These are phyloP conservation scores for Boletus tylopilopsis DNA, from an alignment of 768 basidiomycete species.

Conservation along the genomic window DNA sequence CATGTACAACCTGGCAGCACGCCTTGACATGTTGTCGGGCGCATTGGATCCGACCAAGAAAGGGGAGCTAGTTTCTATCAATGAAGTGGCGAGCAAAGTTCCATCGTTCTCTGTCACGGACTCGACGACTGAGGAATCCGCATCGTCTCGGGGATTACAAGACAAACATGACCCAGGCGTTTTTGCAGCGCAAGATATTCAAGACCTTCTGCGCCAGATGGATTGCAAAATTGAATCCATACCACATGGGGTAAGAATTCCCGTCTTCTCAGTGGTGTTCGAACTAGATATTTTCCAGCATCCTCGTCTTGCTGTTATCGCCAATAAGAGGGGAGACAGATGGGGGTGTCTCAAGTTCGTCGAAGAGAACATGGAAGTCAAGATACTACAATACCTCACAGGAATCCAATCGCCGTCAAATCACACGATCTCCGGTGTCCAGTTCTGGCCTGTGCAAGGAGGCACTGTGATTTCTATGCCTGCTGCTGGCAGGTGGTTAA, in stretches of 20 bases:
- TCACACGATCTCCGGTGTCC: conserved; percentile 7
- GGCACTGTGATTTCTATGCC: conserved; percentile 1
- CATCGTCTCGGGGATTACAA: too few species aligned
- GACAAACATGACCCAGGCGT: neutral
- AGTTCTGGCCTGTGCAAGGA: conserved; percentile 1
- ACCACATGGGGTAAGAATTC: neutral
- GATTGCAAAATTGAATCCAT: neutral
- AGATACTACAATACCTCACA: conserved; percentile 4
- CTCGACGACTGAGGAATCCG: too few species aligned
- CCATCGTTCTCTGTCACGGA: too few species aligned
- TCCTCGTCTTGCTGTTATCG: neutral
- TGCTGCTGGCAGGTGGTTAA: neutral
- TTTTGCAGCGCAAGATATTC: neutral
- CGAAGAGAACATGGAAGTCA: neutral
- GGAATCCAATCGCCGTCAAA: conserved; percentile 4
- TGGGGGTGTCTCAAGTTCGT: conserved; percentile 10
- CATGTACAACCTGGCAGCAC: neutral
- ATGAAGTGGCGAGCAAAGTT: too few species aligned
- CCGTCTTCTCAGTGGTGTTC: neutral
- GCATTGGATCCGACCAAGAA: too few species aligned
- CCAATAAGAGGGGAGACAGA: neutral
- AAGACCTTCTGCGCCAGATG: neutral
- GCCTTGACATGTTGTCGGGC: neutral
- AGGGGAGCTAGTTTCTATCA: too few species aligned
- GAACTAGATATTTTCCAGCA: neutral